Conservation (phyloP, 1,284 basidiomycete species). For the Volvariella surrecta region DNA sequence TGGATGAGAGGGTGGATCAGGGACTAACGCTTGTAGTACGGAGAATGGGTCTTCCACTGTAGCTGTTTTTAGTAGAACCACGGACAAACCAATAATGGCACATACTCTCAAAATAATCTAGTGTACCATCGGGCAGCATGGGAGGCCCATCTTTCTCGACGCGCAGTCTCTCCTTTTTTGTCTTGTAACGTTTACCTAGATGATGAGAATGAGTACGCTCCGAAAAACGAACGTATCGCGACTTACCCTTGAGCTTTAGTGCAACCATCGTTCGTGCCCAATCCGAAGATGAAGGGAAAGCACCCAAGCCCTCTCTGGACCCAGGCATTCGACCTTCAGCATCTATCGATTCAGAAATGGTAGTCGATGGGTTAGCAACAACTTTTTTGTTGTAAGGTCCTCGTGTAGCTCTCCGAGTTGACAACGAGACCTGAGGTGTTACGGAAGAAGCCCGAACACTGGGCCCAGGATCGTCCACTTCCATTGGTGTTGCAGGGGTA, state of each 20-base stretch:
- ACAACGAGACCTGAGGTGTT: conserved; percentile 24
- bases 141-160: conserved; percentile 69
- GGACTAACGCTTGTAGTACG: conserved; percentile 51
- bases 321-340: conserved; percentile 65
- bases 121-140: conserved; percentile 55
- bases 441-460: conserved; percentile 29
- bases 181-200: conserved; percentile 64
- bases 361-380: conserved; percentile 8
- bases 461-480: conserved; percentile 24
- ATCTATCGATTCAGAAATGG: conserved; percentile 50
- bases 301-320: conserved; percentile 61
- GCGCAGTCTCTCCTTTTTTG: conserved; percentile 68
- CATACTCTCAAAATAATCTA: conserved; percentile 65
- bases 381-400: conserved; percentile 37
- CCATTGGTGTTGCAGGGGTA: conserved; percentile 27
- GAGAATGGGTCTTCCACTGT: conserved; percentile 74
- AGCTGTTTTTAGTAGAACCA: conserved; percentile 10
- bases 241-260: conserved; percentile 61
- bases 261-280: conserved; percentile 61
- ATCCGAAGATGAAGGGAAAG: conserved; percentile 60
- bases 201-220: background rate
- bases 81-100: conserved; percentile 11
- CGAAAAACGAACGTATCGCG: conserved; percentile 2
- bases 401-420: conserved; percentile 30
- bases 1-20: conserved; percentile 45